These are phyloP conservation scores for Trichosporon faecale DNA, from an alignment of 1,284 basidiomycete species.

Conservation along the genomic window DNA sequence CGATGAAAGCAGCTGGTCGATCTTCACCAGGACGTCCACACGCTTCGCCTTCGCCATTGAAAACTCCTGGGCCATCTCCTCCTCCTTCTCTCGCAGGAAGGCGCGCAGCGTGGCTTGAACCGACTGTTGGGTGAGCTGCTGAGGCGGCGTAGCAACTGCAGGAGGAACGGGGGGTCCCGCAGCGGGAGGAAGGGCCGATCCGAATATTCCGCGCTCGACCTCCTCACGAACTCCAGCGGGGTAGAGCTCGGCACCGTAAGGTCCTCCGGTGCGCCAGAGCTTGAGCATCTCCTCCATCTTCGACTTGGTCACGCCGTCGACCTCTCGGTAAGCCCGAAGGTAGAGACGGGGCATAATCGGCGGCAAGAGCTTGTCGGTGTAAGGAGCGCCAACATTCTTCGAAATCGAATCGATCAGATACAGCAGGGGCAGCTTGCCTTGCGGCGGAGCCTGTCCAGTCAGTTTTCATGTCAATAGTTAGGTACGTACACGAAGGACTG, in stretches of 20 bases:
- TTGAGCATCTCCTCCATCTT: constrained; percentile 96
- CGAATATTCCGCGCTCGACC: constrained; percentile 45
- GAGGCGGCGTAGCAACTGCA: not conserved
- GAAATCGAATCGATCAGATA: constrained; percentile 96
- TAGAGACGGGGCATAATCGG: constrained; percentile 71
- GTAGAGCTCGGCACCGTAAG: constrained; percentile 71
- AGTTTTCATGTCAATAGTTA: not conserved
- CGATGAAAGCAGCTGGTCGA: constrained; percentile 40
- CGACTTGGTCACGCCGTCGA: constrained; percentile 74
- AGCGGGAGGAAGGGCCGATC: constrained; percentile 23
- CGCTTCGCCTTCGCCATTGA: constrained; percentile 27
- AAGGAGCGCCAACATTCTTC: constrained; percentile 88
- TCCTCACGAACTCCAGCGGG: constrained; percentile 36
- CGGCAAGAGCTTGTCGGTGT: constrained; percentile 73
- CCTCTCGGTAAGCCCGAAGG: constrained; percentile 75
- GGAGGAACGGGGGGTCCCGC: not conserved
- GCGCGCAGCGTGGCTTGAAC: constrained; percentile 34
- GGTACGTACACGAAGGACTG: constrained; percentile 61
- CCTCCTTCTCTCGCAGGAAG: constrained; percentile 36
- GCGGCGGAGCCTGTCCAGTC: constrained; percentile 70
- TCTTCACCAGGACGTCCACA: constrained; percentile 42
- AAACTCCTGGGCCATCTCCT: constrained; percentile 36
- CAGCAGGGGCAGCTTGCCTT: constrained; percentile 87
- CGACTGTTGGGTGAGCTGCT: constrained; percentile 19
- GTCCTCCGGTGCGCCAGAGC: constrained; percentile 83